These are phyloP conservation scores for Claviceps humidiphila DNA, from an alignment of 2,329 filamentous ascomycete genomes.

Conservation along the genomic window DNA sequence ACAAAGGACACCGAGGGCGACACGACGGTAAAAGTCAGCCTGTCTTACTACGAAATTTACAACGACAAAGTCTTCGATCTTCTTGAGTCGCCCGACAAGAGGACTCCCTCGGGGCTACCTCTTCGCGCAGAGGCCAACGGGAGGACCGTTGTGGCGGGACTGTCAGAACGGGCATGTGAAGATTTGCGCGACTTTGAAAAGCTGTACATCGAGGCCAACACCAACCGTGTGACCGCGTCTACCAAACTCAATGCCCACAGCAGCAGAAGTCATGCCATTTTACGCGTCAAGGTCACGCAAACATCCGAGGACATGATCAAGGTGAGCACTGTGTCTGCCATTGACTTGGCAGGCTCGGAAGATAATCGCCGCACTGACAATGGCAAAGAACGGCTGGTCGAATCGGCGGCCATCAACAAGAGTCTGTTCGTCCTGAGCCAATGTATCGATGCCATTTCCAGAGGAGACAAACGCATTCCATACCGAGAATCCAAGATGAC, in stretches of 20 bases:
- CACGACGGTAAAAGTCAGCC: constrained; percentile 57
- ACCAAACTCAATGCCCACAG: constrained; percentile 91
- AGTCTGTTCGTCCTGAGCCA: constrained; percentile 88
- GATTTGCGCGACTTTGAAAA: constrained; percentile 82
- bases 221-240: constrained; percentile 75
- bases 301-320: constrained; percentile 52
- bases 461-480: constrained; percentile 64
- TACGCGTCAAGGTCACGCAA: constrained; percentile 80
- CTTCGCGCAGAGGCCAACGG: constrained; percentile 76
- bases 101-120: constrained; percentile 65
- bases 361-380: constrained; percentile 93
- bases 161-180: constrained; percentile 70
- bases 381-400: constrained; percentile 80
- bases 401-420: constrained; percentile 96
- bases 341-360: constrained; percentile 89
- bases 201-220: constrained; percentile 83
- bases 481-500: constrained; percentile 98
- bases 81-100: constrained; percentile 77
- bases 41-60: constrained; percentile 95
- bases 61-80: constrained; percentile 92
- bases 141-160: constrained; percentile 74
- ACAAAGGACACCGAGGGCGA: constrained; percentile 62
- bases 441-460: constrained; percentile 86
- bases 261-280: constrained; percentile 77
- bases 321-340: constrained; percentile 79